phyloP scores from a whole-genome alignment of 352 stramenopile species.

The Nothophytophthora sp. region DNA sequence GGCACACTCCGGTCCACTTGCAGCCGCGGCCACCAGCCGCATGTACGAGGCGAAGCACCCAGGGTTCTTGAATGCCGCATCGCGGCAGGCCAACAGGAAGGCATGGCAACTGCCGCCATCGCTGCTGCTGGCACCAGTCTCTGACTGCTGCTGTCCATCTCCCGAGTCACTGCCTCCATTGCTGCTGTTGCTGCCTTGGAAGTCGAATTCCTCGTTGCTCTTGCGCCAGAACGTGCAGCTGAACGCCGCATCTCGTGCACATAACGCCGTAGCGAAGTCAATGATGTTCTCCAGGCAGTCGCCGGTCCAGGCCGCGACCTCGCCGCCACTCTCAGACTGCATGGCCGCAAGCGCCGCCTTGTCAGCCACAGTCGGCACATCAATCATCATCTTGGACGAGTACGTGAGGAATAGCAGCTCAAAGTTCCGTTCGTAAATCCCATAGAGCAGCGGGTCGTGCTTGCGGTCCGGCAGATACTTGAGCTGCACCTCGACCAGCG shows the following conservation, averaged over 20 bases:
- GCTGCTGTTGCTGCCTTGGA: slow-evolving; percentile 28
- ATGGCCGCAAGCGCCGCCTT: slow-evolving; percentile 64
- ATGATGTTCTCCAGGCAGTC: slow-evolving; percentile 84
- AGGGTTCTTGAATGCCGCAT: slow-evolving; percentile 77
- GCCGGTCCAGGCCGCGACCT: slow-evolving; percentile 60
- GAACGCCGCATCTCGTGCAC: slow-evolving; percentile 54
- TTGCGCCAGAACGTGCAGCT: slow-evolving; percentile 65
- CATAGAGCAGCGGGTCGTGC: slow-evolving; percentile 67
- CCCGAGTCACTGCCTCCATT: slow-evolving; percentile 17
- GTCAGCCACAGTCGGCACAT: slow-evolving; percentile 73
- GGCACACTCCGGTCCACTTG: slow-evolving; percentile 66
- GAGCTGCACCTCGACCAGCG: slow-evolving; percentile 65
- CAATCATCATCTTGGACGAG: slow-evolving; percentile 79
- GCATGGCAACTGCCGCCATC: slow-evolving; percentile 52
- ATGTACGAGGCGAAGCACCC: slow-evolving; percentile 76
- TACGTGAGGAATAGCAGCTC: slow-evolving; percentile 73
- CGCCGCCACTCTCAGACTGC: slow-evolving; percentile 61
- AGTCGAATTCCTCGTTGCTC: slow-evolving; percentile 36
- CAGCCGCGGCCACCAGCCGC: slow-evolving; percentile 65
- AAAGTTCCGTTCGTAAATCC: slow-evolving; percentile 71
- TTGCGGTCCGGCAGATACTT: slow-evolving; percentile 80
- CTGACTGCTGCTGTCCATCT: slow-evolving; percentile 20
- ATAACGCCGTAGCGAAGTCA: slow-evolving; percentile 68
- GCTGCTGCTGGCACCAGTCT: slow-evolving; percentile 17
- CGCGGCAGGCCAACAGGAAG: slow-evolving; percentile 69